Base-by-base conservation (phyloP, 768 basidiomycete species). In the Hygrophorus pudorinus region DNA sequence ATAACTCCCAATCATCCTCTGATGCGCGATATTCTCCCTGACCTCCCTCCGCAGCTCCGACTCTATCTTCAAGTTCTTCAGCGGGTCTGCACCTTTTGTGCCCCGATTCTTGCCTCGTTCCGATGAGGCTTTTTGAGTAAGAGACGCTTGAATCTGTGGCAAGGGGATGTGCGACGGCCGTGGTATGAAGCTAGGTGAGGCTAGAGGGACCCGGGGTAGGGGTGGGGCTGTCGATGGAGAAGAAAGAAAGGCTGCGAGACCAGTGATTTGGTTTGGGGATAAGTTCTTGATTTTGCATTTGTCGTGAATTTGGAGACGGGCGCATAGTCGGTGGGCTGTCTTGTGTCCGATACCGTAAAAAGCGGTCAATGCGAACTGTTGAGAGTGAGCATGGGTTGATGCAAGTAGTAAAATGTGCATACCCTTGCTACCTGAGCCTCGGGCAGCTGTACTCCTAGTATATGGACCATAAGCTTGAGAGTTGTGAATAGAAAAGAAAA, bases 1-100 rank as follows among this genome's bases (percentile, higher is more conserved):
- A 62, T 94, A 93, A 53, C 85, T 90, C 38, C 94, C 94, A 62
- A 98, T 91, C 75, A 85, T 85, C 49, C 89, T 71, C 63, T 92
- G 80, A 65, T 96, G 92, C 4, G 78, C 80, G 60, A 99, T 93
- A 60, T 97, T 92, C 61, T 89, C 89, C 65, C 80, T 76, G 55
- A 93, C 72, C 59, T 81, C 74, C 54, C 85, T 75, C 60, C 72
- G 76, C 56, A 93, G 65, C 61, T 97, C 96, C 14, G 83, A 76
- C 67, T 97, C 94, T 48, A 96, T 83, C 67, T 78, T 82, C 51
- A 97, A 60, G 37, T 75, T 72, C 55, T 76, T 76, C 53, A 97
- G 66, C 1, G 76, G 72, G 61, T 96, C 92, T 14, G 54, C 27
- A 45, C 45, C 41, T 43, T 57, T 44, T 44, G 36, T 34, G 48